These are phyloP conservation scores for Zygosaccharomyces pseudobailii DNA, from an alignment of 1,139 yeast genomes.

Conservation along the genomic window DNA sequence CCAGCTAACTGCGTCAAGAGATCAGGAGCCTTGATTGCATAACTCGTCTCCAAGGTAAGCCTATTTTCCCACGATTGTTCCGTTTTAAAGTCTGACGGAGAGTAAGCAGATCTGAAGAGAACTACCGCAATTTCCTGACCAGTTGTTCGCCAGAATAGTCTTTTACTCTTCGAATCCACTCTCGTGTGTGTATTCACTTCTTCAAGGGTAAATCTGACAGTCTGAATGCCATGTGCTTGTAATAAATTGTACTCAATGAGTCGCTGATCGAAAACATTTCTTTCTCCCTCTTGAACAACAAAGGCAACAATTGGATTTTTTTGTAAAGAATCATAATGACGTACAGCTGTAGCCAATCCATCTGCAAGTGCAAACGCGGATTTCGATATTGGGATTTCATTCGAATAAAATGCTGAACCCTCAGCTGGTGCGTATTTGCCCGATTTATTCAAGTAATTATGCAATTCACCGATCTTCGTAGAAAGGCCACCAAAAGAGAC, in stretches of 20 bases:
- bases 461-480: conserved; percentile 71
- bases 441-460: conserved; percentile 53
- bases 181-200: conserved; percentile 47
- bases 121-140: conserved; percentile 79
- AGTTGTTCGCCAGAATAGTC: conserved; percentile 48
- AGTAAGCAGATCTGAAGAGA: conserved; percentile 85
- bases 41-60: conserved; percentile 60
- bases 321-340: conserved; percentile 44
- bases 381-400: conserved; percentile 60
- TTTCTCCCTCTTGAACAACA: conserved; percentile 78
- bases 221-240: conserved; percentile 49
- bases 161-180: conserved; percentile 39
- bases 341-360: conserved; percentile 64
- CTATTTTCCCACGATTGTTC: conserved; percentile 75
- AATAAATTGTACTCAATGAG: conserved; percentile 69
- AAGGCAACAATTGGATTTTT: conserved; percentile 57
- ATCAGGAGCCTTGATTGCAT: conserved; percentile 89
- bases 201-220: conserved; percentile 63
- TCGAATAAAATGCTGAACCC: conserved; percentile 39
- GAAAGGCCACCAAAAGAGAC: conserved; percentile 94
- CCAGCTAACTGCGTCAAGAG: conserved; percentile 86
- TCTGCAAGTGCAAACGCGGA: conserved; percentile 58
- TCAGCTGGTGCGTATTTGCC: conserved; percentile 46
- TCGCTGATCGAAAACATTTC: conserved; percentile 89
- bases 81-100: conserved; percentile 65